Evolutionary conservation across 140 eudicot genomes (phyloP).

Genomic region (Stevia rebaudiana): DNA sequence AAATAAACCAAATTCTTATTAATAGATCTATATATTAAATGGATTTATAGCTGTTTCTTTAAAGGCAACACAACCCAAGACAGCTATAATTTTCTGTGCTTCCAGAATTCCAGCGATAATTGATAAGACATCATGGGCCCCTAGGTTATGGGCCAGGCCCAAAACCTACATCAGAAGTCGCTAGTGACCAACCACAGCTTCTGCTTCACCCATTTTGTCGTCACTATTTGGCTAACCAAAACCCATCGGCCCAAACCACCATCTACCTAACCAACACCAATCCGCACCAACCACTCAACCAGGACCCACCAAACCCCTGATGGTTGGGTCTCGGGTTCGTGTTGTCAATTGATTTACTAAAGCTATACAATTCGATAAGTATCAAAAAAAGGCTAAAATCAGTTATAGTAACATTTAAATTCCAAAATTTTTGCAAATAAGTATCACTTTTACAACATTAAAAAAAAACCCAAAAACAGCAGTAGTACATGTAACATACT

Average conservation of each 20-base stretch:
- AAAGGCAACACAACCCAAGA: background rate
- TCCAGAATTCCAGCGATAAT: background rate
- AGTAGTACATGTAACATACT: constrained; percentile 33
- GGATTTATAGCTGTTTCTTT: constrained; percentile 9
- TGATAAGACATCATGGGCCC: background rate
- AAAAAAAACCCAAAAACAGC: constrained; percentile 9
- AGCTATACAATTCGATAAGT: background rate
- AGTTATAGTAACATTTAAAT: background rate
- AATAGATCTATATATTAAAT: too few species aligned
- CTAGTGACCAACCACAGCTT: background rate
- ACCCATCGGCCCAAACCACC: background rate
- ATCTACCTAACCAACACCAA: background rate
- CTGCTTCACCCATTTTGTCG: background rate
- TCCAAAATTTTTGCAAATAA: constrained; percentile 29
- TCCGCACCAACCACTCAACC: background rate
- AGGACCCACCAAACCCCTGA: background rate
- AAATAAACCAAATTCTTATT: too few species aligned
- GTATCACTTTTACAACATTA: constrained; percentile 30
- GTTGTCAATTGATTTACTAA: background rate
- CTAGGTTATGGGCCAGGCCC: background rate
- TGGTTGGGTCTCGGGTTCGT: background rate
- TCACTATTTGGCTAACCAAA: background rate
- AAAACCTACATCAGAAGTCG: background rate
- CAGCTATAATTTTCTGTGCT: background rate
- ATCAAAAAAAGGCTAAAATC: background rate